These are phyloP conservation scores for Neopestalotiopsis sp. DNA, from an alignment of 2,329 filamentous ascomycete genomes.

Conservation along the genomic window DNA sequence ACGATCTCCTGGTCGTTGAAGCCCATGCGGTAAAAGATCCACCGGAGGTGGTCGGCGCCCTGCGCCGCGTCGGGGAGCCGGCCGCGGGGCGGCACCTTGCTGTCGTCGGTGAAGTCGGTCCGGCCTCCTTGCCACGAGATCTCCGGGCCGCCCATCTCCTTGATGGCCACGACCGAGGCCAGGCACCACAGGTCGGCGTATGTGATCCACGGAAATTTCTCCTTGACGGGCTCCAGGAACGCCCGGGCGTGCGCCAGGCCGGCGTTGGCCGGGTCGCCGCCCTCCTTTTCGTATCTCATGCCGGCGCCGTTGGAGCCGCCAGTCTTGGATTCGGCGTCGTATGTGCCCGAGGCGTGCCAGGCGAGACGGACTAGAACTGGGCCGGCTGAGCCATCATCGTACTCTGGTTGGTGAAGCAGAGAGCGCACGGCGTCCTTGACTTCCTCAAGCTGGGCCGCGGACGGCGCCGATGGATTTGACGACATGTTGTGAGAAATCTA, in stretches of 20 bases:
- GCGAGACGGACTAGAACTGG: conserved; percentile 68
- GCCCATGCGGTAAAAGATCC: conserved; percentile 94
- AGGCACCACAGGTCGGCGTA: conserved; percentile 71
- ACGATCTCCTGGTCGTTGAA: conserved; percentile 97
- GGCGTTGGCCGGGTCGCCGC: conserved; percentile 68
- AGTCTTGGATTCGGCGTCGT: conserved; percentile 62
- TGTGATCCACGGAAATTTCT: conserved; percentile 65
- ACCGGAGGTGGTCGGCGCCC: conserved; percentile 80
- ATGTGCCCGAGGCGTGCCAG: conserved; percentile 70
- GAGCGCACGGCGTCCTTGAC: conserved; percentile 59
- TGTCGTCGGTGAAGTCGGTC: conserved; percentile 67
- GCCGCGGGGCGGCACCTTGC: conserved; percentile 62
- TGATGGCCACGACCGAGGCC: conserved; percentile 61
- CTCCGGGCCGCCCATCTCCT: conserved; percentile 63
- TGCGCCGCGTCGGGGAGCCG: conserved; percentile 77
- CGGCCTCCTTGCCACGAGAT: conserved; percentile 62
- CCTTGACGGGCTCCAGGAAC: conserved; percentile 67
- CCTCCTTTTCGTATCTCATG: conserved; percentile 69
- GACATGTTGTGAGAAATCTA: not conserved
- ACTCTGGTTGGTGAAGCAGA: conserved; percentile 63
- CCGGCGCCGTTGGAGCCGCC: conserved; percentile 69
- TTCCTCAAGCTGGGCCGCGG: conserved; percentile 31
- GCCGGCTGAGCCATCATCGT: conserved; percentile 69
- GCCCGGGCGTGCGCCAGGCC: conserved; percentile 67
- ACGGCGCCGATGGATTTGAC: conserved; percentile 20